These are phyloP conservation scores for Crepidotus sp. DNA, from an alignment of 1,284 basidiomycete genomes.

Conservation along the genomic window DNA sequence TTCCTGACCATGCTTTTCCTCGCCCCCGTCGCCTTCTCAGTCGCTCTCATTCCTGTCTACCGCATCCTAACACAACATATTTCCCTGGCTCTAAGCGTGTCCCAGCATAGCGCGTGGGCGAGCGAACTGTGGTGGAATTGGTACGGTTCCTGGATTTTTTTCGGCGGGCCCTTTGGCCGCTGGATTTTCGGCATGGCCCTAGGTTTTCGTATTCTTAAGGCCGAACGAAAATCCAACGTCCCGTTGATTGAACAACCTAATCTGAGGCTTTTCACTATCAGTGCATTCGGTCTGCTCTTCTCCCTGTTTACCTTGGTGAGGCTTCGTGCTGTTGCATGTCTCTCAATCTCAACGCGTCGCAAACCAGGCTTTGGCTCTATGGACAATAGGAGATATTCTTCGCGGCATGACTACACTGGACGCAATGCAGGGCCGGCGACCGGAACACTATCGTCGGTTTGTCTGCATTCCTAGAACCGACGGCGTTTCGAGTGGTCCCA, in stretches of 20 bases:
- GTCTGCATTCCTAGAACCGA: conserved; percentile 8
- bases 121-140: conserved; percentile 39
- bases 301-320: conserved; percentile 33
- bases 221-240: conserved; percentile 8
- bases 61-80: conserved; percentile 27
- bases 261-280: conserved; percentile 26
- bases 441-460: conserved; percentile 1
- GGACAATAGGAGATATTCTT: conserved; percentile 24
- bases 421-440: conserved; percentile 17
- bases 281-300: conserved; percentile 25
- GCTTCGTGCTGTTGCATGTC: not conserved
- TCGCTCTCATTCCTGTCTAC: conserved; percentile 29
- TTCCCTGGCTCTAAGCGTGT: conserved; percentile 27
- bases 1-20: conserved; percentile 34
- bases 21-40: conserved; percentile 26
- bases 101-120: conserved; percentile 29
- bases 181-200: conserved; percentile 35
- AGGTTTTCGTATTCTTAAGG: conserved; percentile 31
- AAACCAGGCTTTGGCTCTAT: conserved; percentile 24
- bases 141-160: conserved; percentile 41
- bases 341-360: not conserved
- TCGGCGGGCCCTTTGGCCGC: conserved; percentile 40
- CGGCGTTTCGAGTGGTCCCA: not conserved
- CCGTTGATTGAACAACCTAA: conserved; percentile 34
- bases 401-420: conserved; percentile 31